A percentile compares a stretch with the other conserved stretches of the same genome.
These are phyloP conservation scores for Cytospora chrysosperma DNA, from an alignment of 2,329 filamentous ascomycete species.

Conservation along the genomic window DNA sequence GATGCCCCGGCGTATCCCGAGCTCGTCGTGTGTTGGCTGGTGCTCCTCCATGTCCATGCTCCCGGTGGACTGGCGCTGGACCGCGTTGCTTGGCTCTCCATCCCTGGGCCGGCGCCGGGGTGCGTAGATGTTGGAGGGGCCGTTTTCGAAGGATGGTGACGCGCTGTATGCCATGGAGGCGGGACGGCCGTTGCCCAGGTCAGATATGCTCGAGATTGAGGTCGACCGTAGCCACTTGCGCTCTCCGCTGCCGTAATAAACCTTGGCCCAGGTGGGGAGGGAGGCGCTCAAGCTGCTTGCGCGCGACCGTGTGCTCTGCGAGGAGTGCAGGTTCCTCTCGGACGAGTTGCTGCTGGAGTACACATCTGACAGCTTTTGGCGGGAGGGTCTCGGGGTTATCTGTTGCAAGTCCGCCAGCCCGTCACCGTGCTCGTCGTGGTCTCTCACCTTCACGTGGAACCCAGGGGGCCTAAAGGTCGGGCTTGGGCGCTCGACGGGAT, in stretches of 20 bases:
- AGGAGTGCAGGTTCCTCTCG: constrained; percentile 54
- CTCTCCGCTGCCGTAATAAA: constrained; percentile 71
- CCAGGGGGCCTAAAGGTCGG: constrained; percentile 41
- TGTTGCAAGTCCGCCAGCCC: constrained; percentile 60
- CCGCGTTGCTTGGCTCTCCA: constrained; percentile 26
- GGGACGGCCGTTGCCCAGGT: constrained; percentile 48
- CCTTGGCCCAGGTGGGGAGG: constrained; percentile 57
- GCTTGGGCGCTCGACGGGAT: constrained; percentile 51
- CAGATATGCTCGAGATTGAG: constrained; percentile 47
- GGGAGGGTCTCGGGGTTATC: constrained; percentile 52
- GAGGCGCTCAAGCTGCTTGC: constrained; percentile 44
- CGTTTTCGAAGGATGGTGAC: constrained; percentile 51
- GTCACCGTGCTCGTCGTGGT: constrained; percentile 65
- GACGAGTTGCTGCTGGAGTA: constrained; percentile 44
- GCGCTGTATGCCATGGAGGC: constrained; percentile 41
- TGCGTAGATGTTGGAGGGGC: constrained; percentile 45
- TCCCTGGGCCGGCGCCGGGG: constrained; percentile 47
- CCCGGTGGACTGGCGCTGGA: constrained; percentile 32
- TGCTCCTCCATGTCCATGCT: constrained; percentile 48
- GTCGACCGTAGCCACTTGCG: constrained; percentile 51
- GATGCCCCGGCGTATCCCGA: constrained; percentile 33
- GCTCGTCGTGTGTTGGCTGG: constrained; percentile 33
- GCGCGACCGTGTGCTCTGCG: constrained; percentile 44
- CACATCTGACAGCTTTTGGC: constrained; percentile 52
- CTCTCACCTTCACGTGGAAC: constrained; percentile 42